These are phyloP conservation scores for Cotoneaster glaucophyllus DNA, from an alignment of 306 rosid genomes.

Conservation along the genomic window DNA sequence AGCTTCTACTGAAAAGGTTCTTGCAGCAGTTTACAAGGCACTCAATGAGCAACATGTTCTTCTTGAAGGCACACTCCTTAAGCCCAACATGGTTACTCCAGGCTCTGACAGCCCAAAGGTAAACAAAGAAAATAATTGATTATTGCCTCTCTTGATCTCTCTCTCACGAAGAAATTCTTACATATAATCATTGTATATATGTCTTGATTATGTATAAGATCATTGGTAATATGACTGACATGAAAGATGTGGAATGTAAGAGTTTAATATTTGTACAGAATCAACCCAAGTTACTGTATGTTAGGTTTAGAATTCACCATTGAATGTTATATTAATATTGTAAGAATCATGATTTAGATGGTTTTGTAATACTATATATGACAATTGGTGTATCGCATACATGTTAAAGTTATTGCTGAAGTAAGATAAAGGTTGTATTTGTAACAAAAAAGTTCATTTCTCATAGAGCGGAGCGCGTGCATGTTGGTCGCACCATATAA, in stretches of 20 bases:
- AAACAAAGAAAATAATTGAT: neutral
- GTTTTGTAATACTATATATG: neutral
- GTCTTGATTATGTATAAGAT: too few relatives aligned
- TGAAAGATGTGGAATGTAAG: neutral
- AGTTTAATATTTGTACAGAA: neutral
- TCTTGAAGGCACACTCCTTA: conserved; percentile 87
- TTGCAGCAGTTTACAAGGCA: conserved; percentile 83
- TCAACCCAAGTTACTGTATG: neutral
- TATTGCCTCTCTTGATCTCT: neutral
- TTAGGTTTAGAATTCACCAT: too few relatives aligned
- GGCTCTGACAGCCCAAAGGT: conserved; percentile 89
- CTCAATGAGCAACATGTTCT: conserved; percentile 86
- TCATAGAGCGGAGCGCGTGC: neutral
- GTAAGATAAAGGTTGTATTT: neutral
- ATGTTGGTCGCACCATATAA: neutral
- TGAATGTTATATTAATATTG: neutral
- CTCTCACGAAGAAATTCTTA: neutral
- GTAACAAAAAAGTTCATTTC: neutral
- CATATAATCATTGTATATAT: neutral
- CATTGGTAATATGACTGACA: neutral
- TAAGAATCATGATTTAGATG: neutral
- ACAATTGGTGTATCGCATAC: neutral
- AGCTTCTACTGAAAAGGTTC: conserved; percentile 69
- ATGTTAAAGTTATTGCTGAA: neutral
- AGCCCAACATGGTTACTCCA: conserved; percentile 91